Percentiles rank a stretch among this genome's conserved stretches.
phyloP scores from a whole-genome alignment of 176 grass and related monocot genomes.

The Sorghum bicolor region Sorghum_bicolor_NCBIv3 NC_012872.2:12259001-12259500 shows the following conservation, averaged over 20 bases:
- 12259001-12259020: constrained; percentile 40
- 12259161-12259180: constrained; percentile 78
- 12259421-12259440: constrained; percentile 80
- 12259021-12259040: constrained; percentile 36
- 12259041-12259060: constrained; percentile 41
- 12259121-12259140: constrained; percentile 85
- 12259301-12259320: constrained; percentile 77
- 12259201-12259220: constrained; percentile 6
- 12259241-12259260: neutral
- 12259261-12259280: neutral
- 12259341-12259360: constrained; percentile 79
- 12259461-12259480: constrained; percentile 97
- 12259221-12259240: constrained; percentile 9
- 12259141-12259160: constrained; percentile 89
- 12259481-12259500: constrained; percentile 65
- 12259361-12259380: constrained; percentile 77
- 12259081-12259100: constrained; percentile 75
- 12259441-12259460: constrained; percentile 87
- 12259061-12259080: constrained; percentile 41
- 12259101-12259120: constrained; percentile 83
- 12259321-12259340: constrained; percentile 74
- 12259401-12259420: constrained; percentile 73
- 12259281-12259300: constrained; percentile 90
- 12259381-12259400: constrained; percentile 77
- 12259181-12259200: constrained; percentile 6